phyloP scores from a whole-genome alignment of 345 rosid species.

The Clausena lansium region DNA sequence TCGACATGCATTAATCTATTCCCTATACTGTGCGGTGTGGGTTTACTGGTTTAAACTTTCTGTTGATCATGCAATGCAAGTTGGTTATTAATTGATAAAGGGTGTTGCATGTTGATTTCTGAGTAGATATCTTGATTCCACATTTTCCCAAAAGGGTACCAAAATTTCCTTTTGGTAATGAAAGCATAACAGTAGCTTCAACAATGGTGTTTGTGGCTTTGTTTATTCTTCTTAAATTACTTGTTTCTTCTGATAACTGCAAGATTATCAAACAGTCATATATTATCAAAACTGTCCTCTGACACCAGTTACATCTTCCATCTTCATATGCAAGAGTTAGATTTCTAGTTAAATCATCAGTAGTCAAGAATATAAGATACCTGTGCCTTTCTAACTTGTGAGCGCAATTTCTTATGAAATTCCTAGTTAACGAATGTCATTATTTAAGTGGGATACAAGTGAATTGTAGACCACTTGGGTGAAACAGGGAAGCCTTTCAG shows the following conservation, averaged over 20 bases:
- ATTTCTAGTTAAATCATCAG: neutral
- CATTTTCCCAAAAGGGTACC: neutral
- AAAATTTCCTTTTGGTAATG: neutral
- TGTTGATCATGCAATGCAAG: neutral
- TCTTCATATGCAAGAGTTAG: neutral
- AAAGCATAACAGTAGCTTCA: neutral
- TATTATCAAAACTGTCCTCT: neutral
- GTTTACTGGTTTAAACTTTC: neutral
- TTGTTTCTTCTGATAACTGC: neutral
- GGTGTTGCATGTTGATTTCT: neutral
- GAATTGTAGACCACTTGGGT: neutral
- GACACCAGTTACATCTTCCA: neutral
- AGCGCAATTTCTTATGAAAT: neutral
- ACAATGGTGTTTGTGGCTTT: neutral
- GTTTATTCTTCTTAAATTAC: neutral
- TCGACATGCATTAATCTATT: neutral
- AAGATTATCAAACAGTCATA: neutral
- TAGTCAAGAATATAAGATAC: neutral
- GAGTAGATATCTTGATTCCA: neutral
- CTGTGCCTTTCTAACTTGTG: neutral
- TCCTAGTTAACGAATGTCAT: neutral
- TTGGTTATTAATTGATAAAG: slow-evolving; percentile 5
- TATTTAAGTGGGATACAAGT: neutral
- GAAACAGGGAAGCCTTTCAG: neutral
- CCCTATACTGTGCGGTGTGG: neutral